phyloP scores from a whole-genome alignment of 2,329 filamentous ascomycete species.

The Pseudogymnoascus sp. region DNA sequence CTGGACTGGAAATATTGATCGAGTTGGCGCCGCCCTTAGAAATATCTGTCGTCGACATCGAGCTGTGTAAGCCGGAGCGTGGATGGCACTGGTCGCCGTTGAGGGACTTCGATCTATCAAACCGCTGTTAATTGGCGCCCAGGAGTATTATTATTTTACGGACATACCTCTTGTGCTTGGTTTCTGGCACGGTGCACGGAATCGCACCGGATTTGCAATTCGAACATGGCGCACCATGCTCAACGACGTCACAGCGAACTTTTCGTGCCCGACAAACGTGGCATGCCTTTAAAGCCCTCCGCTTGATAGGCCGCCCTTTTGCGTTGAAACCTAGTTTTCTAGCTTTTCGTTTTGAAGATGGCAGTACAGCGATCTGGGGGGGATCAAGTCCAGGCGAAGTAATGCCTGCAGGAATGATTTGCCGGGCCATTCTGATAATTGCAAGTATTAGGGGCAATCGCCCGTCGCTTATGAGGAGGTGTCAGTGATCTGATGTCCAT shows the following conservation, averaged over 20 bases:
- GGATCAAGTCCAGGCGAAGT: neutral
- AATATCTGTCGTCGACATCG: neutral
- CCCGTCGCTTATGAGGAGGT: neutral
- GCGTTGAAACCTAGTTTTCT: neutral
- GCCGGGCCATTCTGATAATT: neutral
- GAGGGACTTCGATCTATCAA: neutral
- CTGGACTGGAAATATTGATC: neutral
- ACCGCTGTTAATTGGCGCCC: neutral
- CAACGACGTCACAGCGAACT: neutral
- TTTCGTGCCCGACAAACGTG: neutral
- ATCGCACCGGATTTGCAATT: constrained; percentile 1
- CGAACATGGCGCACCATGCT: neutral
- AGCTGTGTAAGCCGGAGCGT: neutral
- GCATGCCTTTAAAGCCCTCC: neutral
- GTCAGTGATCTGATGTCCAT: neutral
- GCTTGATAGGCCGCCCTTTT: neutral
- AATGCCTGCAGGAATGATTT: neutral
- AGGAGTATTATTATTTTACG: neutral
- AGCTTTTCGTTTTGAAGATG: neutral
- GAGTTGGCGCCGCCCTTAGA: neutral
- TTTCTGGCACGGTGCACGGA: neutral
- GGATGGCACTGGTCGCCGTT: neutral
- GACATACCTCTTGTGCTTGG: neutral
- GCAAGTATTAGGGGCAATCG: neutral
- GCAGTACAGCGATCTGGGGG: neutral